A percentile compares a stretch with the other conserved stretches of the same genome.
These are phyloP conservation scores for Aspergillus sparsus DNA, from an alignment of 495 filamentous ascomycete genomes.

Conservation along the genomic window DNA sequence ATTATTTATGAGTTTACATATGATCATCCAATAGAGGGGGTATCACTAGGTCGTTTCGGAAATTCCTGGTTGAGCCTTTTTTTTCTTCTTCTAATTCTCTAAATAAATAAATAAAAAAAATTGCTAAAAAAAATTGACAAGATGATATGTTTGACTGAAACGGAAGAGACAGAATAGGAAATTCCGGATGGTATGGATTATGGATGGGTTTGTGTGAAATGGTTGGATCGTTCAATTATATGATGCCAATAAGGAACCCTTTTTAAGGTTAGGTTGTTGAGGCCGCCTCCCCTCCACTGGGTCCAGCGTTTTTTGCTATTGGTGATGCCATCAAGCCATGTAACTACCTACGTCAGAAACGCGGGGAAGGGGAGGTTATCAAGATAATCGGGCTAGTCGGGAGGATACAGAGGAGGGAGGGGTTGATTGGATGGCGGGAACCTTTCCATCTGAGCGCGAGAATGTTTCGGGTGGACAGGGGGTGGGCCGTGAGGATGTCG, in stretches of 20 bases:
- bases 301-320: no score
- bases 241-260: background rate
- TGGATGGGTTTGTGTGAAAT: background rate
- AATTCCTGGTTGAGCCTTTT: no score
- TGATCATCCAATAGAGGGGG: no score
- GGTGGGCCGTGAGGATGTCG: background rate
- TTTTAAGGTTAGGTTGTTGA: background rate
- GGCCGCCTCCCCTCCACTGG: no score
- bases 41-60: no score
- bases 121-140: no score
- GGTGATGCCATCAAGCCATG: no score
- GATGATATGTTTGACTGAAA: no score
- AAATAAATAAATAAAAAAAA: no score
- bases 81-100: no score
- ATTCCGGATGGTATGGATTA: conserved; percentile 13
- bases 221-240: background rate
- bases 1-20: no score
- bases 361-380: background rate
- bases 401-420: background rate
- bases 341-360: no score
- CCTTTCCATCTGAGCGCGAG: conserved; percentile 9
- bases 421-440: background rate
- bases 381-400: background rate
- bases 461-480: conserved; percentile 7
- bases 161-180: conserved; percentile 20